phyloP scores from a whole-genome alignment of 345 rosid species.

The Ceriops decandra region DNA sequence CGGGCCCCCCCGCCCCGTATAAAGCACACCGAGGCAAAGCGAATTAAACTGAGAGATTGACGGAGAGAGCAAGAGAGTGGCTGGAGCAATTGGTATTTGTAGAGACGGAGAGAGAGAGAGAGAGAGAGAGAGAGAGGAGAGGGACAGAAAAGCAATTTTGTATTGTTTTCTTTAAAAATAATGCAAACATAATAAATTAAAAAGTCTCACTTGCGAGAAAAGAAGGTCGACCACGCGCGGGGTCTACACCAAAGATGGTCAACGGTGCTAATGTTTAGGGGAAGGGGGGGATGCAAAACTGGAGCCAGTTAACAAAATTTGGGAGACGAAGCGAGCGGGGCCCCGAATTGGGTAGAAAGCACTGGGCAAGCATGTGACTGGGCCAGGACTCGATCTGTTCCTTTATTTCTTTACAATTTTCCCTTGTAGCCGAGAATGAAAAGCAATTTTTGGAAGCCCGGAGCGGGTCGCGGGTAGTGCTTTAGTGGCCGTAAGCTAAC shows the following conservation, averaged over 20 bases:
- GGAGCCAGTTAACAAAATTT: constrained; percentile 33
- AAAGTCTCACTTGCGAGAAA: neutral
- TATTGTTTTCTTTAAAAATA: neutral
- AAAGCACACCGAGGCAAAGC: too few species aligned
- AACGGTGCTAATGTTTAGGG: constrained; percentile 1
- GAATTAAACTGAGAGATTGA: neutral
- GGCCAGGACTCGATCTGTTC: neutral
- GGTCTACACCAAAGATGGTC: neutral
- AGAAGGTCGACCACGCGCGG: constrained; percentile 15
- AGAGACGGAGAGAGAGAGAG: constrained; percentile 2
- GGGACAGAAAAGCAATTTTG: neutral
- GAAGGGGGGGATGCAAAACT: constrained; percentile 17
- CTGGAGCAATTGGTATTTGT: constrained; percentile 32
- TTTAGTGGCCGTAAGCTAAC: too few species aligned
- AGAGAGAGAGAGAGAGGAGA: neutral
- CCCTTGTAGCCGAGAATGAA: too few species aligned
- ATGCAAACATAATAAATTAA: neutral
- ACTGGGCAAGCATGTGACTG: constrained; percentile 40
- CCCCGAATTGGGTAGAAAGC: neutral
- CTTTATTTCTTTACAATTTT: neutral
- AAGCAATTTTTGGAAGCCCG: neutral
- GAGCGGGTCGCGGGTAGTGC: neutral
- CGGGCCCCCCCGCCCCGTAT: neutral
- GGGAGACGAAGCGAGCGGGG: constrained; percentile 9
- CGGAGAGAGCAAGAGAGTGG: neutral